phyloP scores from a whole-genome alignment of 2,329 filamentous ascomycete species.

The Botrytis elliptica region DNA sequence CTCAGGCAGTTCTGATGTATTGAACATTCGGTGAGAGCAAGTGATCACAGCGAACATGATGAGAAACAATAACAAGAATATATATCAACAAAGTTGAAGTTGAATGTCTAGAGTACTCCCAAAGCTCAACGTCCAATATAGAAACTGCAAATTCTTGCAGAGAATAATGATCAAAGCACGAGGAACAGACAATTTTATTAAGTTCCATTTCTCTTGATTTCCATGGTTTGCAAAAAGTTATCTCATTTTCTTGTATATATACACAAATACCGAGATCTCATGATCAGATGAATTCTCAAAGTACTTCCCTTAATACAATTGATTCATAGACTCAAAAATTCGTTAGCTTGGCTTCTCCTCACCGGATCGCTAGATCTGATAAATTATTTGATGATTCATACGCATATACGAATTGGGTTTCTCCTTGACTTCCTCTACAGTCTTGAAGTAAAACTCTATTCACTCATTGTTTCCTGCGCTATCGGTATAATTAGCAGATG shows the following conservation, averaged over 20 bases:
- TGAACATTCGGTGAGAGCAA: background rate
- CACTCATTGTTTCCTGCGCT: background rate
- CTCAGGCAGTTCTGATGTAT: background rate
- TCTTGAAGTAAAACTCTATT: too few relatives aligned
- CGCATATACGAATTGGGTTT: background rate
- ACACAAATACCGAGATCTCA: background rate
- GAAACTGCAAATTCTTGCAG: background rate
- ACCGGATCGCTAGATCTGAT: background rate
- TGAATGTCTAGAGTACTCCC: background rate
- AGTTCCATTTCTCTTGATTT: background rate
- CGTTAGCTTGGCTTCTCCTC: background rate
- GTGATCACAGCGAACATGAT: background rate
- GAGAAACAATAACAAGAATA: background rate
- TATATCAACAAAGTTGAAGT: background rate
- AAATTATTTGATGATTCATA: background rate
- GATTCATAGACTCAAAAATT: background rate
- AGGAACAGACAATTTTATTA: background rate
- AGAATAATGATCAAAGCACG: background rate
- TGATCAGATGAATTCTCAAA: background rate
- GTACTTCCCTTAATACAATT: too few relatives aligned
- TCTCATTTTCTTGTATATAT: background rate
- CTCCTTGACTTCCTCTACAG: fast-evolving
- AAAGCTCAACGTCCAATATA: background rate
- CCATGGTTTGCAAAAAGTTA: too few relatives aligned
- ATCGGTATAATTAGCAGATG: background rate